Evolutionary conservation across 2,329 filamentous ascomycete genomes (phyloP), one percentile per base, ranked within the genome.

Genomic region (Diaporthe longicolla): DNA sequence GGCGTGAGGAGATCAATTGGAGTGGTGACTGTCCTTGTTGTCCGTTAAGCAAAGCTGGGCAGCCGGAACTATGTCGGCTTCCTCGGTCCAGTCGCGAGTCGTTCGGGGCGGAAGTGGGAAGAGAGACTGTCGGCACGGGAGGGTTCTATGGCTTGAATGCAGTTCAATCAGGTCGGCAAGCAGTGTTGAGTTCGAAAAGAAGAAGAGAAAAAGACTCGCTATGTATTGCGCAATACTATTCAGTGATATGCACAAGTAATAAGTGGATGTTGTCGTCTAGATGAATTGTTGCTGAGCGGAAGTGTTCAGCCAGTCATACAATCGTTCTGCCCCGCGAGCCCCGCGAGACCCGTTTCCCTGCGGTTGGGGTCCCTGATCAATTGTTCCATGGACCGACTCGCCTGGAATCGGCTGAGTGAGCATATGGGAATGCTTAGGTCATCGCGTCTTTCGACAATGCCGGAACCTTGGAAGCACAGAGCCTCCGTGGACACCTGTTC

Each of bases 381-480:
- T 45, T 57, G n/a, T n/a, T 40, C 35, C n/a, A 26, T 19, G 40
- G 11, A 21, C n/a, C 58, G 52, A 43, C 66, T 70, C 17, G 69
- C 52, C 54, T 15, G 59, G 43, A 24, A 32, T 40, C 43, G 69
- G 69, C 55, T 71, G 69, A 71, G 69, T 71, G 69, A 71, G 55
- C 69, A 71, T 54, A n/a, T 29, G 45, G 21, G 45, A 52, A 66
- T 66, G 63, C 45, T 68, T 68, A 68, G 63, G 63, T 68, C 63
- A 68, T 68, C 63, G 24, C 48, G 19, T 50, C 32, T 8, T 50
- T 63, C 63, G 63, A 54, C 32, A 19, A 10, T 26, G 63, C 32
- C n/a, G 21, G 26, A 54, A 52, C 63, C 32, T 68, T 54, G 63
- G 32, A 54, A 54, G 48, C 45, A 52, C 63, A 68, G 32, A 68